Evolutionary conservation across 2,329 filamentous ascomycete species (phyloP).

Genomic region (Magnaporthiopsis incrustans): DNA sequence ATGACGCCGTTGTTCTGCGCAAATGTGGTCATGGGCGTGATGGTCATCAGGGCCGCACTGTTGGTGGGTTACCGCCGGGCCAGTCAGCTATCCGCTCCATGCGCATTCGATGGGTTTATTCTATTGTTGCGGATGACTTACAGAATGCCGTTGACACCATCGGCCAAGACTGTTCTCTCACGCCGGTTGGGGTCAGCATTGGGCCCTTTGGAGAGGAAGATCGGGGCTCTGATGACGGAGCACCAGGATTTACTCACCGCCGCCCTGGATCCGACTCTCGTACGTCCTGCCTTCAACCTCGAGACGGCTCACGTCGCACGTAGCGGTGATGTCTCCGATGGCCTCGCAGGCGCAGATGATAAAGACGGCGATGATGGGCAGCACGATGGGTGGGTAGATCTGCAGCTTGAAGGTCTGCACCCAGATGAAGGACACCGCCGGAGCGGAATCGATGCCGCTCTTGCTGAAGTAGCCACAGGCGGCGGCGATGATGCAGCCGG

Average conservation of each 20-base stretch:
- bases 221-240: not conserved
- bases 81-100: not conserved
- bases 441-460: slow-evolving; percentile 63
- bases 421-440: slow-evolving; percentile 70
- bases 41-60: slow-evolving; percentile 63
- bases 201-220: too few species aligned
- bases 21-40: slow-evolving; percentile 72
- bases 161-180: slow-evolving; percentile 49
- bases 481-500: slow-evolving; percentile 71
- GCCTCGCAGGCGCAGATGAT: slow-evolving; percentile 72
- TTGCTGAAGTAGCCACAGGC: slow-evolving; percentile 71
- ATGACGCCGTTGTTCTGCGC: slow-evolving; percentile 84
- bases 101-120: not conserved
- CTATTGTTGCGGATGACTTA: not conserved
- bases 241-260: slow-evolving; percentile 20
- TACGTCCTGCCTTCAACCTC: slow-evolving; percentile 65
- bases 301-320: slow-evolving; percentile 70
- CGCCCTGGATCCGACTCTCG: slow-evolving; percentile 71
- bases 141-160: slow-evolving; percentile 67
- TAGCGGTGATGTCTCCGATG: slow-evolving; percentile 74
- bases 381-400: slow-evolving; percentile 64
- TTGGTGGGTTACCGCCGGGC: not conserved
- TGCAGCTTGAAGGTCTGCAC: slow-evolving; percentile 66
- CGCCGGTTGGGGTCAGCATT: not conserved
- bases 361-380: slow-evolving; percentile 62